Base-by-base conservation (phyloP, 2,329 filamentous ascomycete genomes). In the Lithohypha guttulata region DNA sequence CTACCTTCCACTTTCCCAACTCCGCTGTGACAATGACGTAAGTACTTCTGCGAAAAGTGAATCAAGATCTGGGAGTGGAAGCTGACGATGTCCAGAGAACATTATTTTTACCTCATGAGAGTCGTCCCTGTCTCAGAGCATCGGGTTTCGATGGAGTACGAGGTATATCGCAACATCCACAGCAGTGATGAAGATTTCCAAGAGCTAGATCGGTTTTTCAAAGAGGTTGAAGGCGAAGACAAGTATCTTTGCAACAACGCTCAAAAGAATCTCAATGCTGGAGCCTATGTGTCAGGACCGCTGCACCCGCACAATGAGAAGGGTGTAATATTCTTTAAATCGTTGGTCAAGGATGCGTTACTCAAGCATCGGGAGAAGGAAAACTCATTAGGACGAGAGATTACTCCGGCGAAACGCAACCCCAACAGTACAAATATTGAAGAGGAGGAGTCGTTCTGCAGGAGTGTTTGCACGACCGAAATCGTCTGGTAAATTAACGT, bases 191-290 rank as follows among this genome's bases (percentile, higher is more conserved):
- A 70, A 21, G 67, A 75, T 41, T 79, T 79, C 50, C 57, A 66
- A 5, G 52, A 62, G 30, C 70, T 77, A 55, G 69, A 64, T 54
- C 54, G 66, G 40, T 69, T 75, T 46, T 79, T 77, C 63, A 75
- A 76, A 59, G 68, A 71, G 26, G 68, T 79, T 57, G 72, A 78
- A 71, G 66, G 66, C 1, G 75, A 79, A 53, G 73, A 78, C 59
- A 77, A 78, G 50, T 62, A 68, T 14, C 67, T 79, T 13, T 79
- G 72, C 57, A 59, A 63, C 41, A 62, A 63, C 5, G 66, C 70
- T 0, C 75, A 79, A 52, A 64, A 65, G 53, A 78, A 77, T 53
- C 62, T 80, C 44, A 70, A 71, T 54, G 61, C 66, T 0, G 73
- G 74, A 2, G 65, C 75, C 27, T 78, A 75, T 45, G 59, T 30